These are phyloP conservation scores for Ramaria sp. DNA, from an alignment of 768 basidiomycete genomes.

Conservation along the genomic window DNA sequence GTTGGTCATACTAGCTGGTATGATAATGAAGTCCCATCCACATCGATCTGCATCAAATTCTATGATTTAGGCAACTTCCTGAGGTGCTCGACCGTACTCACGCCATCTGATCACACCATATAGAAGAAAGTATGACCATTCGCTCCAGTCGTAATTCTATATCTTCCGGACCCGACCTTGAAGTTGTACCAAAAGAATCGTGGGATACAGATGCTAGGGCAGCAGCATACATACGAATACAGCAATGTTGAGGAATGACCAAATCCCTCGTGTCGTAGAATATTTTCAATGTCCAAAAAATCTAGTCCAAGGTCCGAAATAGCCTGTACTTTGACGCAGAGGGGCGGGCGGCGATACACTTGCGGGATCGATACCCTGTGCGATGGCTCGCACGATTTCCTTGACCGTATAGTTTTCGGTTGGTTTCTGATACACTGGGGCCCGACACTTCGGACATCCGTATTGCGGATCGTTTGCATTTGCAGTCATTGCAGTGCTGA, in stretches of 20 bases:
- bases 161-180: no score
- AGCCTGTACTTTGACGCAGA: not conserved
- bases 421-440: conserved; percentile 35
- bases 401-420: conserved; percentile 55
- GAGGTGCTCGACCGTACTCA: no score
- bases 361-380: conserved; percentile 20
- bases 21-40: no score
- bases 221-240: not conserved
- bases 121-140: no score
- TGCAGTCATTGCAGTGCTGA: conserved; percentile 34
- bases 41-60: no score
- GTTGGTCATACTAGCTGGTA: no score
- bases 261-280: not conserved
- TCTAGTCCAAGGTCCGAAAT: not conserved
- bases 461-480: conserved; percentile 36
- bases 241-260: not conserved
- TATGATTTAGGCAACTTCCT: no score
- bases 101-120: no score
- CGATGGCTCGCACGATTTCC: conserved; percentile 39
- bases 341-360: not conserved
- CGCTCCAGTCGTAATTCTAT: no score
- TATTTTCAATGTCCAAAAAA: not conserved
- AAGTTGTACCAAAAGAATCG: no score
- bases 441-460: conserved; percentile 59
- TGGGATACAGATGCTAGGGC: no score